These are phyloP conservation scores for Rossbeevera mucosa DNA, from an alignment of 768 basidiomycete species.

Conservation along the genomic window DNA sequence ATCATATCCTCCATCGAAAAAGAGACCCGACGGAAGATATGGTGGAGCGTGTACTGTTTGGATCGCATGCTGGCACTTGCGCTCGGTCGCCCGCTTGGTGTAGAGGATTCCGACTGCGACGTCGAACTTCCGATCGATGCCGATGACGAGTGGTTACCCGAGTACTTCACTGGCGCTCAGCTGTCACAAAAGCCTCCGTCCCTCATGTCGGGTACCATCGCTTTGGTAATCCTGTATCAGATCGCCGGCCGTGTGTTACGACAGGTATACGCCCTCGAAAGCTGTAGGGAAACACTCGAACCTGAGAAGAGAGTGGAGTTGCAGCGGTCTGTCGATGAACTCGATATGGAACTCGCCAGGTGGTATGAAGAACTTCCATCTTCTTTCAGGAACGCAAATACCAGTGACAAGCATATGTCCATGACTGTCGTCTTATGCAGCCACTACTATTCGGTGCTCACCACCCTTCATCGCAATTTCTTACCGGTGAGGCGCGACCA, in stretches of 20 bases:
- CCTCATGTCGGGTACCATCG: constrained; percentile 78
- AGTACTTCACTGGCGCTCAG: constrained; percentile 65
- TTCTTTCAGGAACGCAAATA: constrained; percentile 68
- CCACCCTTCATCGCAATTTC: constrained; percentile 84
- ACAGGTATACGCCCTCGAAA: constrained; percentile 78
- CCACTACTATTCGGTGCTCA: constrained; percentile 84
- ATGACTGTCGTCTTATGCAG: constrained; percentile 85
- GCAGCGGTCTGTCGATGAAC: constrained; percentile 70
- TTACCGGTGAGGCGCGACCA: constrained; percentile 75
- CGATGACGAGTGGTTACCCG: constrained; percentile 72
- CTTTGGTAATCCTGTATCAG: constrained; percentile 73
- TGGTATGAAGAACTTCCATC: constrained; percentile 81
- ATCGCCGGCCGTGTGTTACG: constrained; percentile 80
- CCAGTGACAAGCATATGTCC: constrained; percentile 75
- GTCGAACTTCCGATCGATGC: constrained; percentile 79
- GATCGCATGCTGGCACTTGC: constrained; percentile 92
- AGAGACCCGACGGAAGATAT: constrained; percentile 84
- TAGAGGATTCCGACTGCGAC: constrained; percentile 89
- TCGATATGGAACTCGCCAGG: constrained; percentile 71
- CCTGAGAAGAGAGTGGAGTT: constrained; percentile 70
- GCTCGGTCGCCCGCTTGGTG: constrained; percentile 81
- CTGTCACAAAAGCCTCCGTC: constrained; percentile 54
- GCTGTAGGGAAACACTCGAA: constrained; percentile 67
- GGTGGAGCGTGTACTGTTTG: constrained; percentile 91
- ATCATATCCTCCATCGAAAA: constrained; percentile 71